phyloP scores from a whole-genome alignment of 1,284 basidiomycete genomes.

The Rhodotorula mucilaginosa region DNA sequence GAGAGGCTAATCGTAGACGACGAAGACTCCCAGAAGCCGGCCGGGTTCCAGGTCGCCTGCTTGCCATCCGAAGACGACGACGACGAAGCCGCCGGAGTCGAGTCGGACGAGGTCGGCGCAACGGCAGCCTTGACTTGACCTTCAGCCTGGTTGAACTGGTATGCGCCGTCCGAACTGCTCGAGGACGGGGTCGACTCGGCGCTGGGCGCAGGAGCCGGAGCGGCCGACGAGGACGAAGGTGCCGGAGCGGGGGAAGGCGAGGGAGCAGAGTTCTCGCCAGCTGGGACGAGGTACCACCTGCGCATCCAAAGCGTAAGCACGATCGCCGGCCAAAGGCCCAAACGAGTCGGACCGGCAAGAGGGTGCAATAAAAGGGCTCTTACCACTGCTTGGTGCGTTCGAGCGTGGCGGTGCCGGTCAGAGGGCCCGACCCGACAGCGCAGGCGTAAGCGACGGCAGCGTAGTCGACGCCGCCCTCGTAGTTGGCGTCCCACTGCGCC shows the following conservation, averaged over 20 bases:
- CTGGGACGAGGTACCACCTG: slow-evolving; percentile 37
- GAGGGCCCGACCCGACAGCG: slow-evolving; percentile 27
- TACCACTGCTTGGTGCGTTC: slow-evolving; percentile 41
- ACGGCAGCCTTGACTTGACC: neutral
- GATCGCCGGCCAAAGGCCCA: neutral
- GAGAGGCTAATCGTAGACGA: slow-evolving; percentile 12
- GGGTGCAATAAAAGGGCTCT: neutral
- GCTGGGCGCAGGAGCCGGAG: slow-evolving; percentile 2
- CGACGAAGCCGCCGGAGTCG: neutral
- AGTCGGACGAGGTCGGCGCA: neutral
- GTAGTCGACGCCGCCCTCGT: slow-evolving; percentile 37
- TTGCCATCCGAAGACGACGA: slow-evolving; percentile 5
- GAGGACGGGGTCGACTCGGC: neutral
- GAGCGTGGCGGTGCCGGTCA: slow-evolving; percentile 28
- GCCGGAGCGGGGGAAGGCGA: neutral
- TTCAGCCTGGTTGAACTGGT: neutral
- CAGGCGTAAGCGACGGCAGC: slow-evolving; percentile 38
- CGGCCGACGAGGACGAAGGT: neutral
- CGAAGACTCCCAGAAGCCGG: slow-evolving; percentile 19
- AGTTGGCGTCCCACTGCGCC: slow-evolving; percentile 32
- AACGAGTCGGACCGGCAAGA: no score
- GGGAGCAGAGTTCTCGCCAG: slow-evolving; percentile 3
- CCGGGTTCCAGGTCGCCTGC: slow-evolving; percentile 16
- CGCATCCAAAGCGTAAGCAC: neutral
- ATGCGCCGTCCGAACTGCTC: neutral